Evolutionary conservation across 768 basidiomycete species (phyloP), one percentile per base, ranked within the genome.

Genomic region (Ramaria sp.): DNA sequence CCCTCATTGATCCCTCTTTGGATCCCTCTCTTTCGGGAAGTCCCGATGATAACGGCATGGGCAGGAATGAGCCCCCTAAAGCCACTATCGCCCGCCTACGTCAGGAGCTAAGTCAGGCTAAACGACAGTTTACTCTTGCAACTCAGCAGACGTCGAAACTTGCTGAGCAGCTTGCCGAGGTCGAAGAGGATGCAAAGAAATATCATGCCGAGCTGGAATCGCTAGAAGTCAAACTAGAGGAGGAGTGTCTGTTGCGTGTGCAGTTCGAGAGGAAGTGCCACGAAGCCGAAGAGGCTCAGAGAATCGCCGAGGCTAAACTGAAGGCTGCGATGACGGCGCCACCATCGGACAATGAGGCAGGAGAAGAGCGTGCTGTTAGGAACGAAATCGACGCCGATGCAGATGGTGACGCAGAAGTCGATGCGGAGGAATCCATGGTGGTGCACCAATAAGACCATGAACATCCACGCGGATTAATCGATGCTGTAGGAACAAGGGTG

Each of bases 121-220:
- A 57, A n/a, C 45, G 37, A 27, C 55, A 48, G 45, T 57, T 49
- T 17, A 34, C 46, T 5, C 17, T 50, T 15, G 47, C 47, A 11
- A 37, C 55, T 7, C 55, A 57, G 24, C 46, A 57, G 38, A n/a
- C 55, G 11, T 30, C 46, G 11, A 57, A 57, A 30, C 46, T 57
- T 3, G 55, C 57, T 5, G 57, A 58, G 42, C 57, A 58, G 38
- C 57, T 58, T 13, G 50, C 50, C 19, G 51, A 42, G 3, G 51
- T 52, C 30, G 42, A 45, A 49, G 55, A 57, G 30, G 55, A 57
- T 19, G 31, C 45, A 15, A 42, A 33, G 39, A 54, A 54, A 30
- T 54, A 22, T 24, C 53, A 39, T 45, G 41, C 39, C 1, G 42
- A 54, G 9, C n/a, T 57, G 2, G 46, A 57, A 33, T 3, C 42